A percentile compares a stretch with the other conserved stretches of the same genome.
Conservation (phyloP, 139 green algal genomes). For the Closterium sp. region DNA sequence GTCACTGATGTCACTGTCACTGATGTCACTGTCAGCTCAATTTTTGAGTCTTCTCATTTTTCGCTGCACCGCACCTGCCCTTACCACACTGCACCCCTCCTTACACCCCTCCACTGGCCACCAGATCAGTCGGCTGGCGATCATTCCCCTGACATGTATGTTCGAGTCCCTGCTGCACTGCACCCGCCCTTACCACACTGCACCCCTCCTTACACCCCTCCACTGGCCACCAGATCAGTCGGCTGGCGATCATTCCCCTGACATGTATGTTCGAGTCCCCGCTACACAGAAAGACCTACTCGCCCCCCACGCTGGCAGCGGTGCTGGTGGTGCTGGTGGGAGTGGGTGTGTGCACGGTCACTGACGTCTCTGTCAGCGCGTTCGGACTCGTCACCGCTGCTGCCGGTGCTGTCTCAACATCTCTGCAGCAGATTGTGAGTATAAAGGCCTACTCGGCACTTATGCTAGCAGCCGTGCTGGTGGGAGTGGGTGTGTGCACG, state of each 20-base stretch:
- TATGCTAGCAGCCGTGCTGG: constrained; percentile 8
- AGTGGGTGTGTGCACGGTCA: constrained; percentile 25
- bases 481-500: constrained; percentile 35
- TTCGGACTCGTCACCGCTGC: constrained; percentile 71
- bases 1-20: constrained; percentile 34
- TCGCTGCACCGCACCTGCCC: no score
- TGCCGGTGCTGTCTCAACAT: constrained; percentile 72
- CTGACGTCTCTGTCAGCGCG: not conserved
- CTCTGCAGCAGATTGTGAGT: constrained; percentile 85
- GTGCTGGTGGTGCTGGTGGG: constrained; percentile 55
- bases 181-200: not conserved
- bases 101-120: not conserved
- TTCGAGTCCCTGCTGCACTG: constrained; percentile 66
- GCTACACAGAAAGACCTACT: constrained; percentile 61
- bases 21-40: no score
- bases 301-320: not conserved
- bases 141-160: constrained; percentile 86
- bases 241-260: constrained; percentile 92
- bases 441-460: no score
- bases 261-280: constrained; percentile 79
- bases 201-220: constrained; percentile 29
- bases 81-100: constrained; percentile 20
- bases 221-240: constrained; percentile 66
- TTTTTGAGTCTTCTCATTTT: no score
- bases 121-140: constrained; percentile 87